phyloP scores from a whole-genome alignment of 1,284 basidiomycete species.

The Ustilago cynodontis region DNA sequence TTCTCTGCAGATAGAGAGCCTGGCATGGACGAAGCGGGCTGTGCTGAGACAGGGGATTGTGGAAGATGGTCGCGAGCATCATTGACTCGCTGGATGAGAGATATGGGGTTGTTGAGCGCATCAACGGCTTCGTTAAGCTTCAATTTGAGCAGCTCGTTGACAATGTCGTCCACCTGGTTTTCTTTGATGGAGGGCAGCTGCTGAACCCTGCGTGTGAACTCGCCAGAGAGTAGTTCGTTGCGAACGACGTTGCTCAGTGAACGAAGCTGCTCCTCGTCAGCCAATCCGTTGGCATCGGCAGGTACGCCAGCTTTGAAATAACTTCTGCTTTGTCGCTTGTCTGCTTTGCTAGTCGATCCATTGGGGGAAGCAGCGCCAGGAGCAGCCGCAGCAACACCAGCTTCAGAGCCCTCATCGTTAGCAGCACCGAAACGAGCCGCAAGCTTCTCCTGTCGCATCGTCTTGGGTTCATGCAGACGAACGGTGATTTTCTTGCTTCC shows the following conservation, averaged over 20 bases:
- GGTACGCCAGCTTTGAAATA: conserved; percentile 59
- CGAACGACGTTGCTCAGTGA: conserved; percentile 83
- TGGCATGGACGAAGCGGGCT: neutral
- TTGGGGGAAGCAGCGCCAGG: neutral
- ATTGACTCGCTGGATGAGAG: conserved; percentile 77
- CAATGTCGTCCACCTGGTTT: conserved; percentile 75
- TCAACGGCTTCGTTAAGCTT: conserved; percentile 81
- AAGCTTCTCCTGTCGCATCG: conserved; percentile 85
- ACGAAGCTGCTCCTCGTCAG: conserved; percentile 77
- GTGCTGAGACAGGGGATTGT: conserved; percentile 8
- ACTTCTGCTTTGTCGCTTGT: conserved; percentile 51
- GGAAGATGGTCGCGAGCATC: conserved; percentile 47
- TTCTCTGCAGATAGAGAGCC: conserved; percentile 13
- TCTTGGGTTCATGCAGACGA: conserved; percentile 88
- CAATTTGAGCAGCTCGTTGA: conserved; percentile 78
- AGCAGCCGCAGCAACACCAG: neutral
- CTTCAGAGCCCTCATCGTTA: conserved; percentile 20
- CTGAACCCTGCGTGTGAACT: conserved; percentile 81
- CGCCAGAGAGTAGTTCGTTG: conserved; percentile 83
- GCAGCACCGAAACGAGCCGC: conserved; percentile 76
- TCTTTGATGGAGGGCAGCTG: conserved; percentile 53
- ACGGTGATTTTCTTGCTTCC: conserved; percentile 81
- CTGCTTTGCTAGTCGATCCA: conserved; percentile 24
- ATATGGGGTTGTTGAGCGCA: conserved; percentile 78
- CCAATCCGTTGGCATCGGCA: conserved; percentile 34